phyloP scores from a whole-genome alignment of 106 monocot species.

The Acanthochlamys bracteata region DNA sequence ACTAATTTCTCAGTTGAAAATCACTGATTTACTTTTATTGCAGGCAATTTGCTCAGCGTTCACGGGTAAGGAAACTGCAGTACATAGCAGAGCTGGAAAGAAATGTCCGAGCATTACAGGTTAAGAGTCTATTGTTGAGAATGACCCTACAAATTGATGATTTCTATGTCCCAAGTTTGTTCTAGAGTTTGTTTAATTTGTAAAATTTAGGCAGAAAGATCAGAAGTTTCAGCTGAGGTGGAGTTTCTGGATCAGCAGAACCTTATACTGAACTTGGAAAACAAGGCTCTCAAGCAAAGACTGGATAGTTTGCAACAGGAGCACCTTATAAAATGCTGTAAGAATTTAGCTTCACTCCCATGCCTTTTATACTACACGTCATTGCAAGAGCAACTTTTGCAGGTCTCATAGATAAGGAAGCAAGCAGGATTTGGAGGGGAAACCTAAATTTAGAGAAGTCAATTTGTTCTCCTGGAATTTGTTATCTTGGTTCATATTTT shows the following conservation, averaged over 20 bases:
- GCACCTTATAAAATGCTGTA: conserved; percentile 70
- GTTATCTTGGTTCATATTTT: not conserved
- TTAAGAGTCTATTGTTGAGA: conserved; percentile 6
- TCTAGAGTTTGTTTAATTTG: not conserved
- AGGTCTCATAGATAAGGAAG: not conserved
- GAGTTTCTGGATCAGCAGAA: conserved; percentile 72
- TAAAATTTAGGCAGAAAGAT: conserved; percentile 51
- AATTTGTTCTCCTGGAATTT: not conserved
- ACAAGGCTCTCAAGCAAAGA: conserved; percentile 69
- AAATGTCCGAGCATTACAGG: conserved; percentile 79
- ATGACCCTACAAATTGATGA: not conserved
- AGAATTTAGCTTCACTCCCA: conserved; percentile 4
- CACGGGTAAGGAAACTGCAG: conserved; percentile 90
- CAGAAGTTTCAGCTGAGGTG: conserved; percentile 66
- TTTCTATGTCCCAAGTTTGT: not conserved
- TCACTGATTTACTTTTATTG: not conserved
- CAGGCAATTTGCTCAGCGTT: conserved; percentile 95
- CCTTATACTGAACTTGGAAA: conserved; percentile 83
- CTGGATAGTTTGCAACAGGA: conserved; percentile 72
- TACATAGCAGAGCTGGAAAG: conserved; percentile 94
- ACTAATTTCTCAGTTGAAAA: not conserved
- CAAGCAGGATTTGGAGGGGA: not conserved
- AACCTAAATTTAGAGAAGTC: not conserved
- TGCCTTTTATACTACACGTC: not conserved
- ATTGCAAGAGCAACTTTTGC: not conserved